Evolutionary conservation across 331 rosid genomes (phyloP), one percentile per base, ranked within the genome.

Genomic region (Prunus yedoensis): DNA sequence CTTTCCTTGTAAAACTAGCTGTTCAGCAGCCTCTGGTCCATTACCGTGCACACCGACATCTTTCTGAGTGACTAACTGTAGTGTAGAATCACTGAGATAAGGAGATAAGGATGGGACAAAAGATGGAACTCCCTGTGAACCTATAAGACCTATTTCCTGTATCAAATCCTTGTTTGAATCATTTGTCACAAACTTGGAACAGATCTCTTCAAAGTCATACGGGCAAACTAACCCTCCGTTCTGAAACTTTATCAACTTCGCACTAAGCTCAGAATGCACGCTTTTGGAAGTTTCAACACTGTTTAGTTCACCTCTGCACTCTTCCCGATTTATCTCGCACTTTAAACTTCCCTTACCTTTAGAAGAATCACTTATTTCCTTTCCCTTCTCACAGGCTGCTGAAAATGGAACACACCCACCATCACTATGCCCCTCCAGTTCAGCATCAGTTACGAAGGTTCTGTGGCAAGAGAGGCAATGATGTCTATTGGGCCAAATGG

Each of bases 391-490:
- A 66, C 32, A 73, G 43, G 78, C 74, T 3, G 68, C 78, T 41
- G 82, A 75, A 75, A 77, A 87, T 68, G 87, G 80, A 81, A 46
- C 80, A 83, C 98, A 95, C 81, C 76, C 87, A 16, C 94, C 91
- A 79, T 91, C 88, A 74, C 68, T 80, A 77, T 95, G 99, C 57
- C 84, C 89, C 77, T 90, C 94, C 81, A 91, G 87, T 76, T 92
- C 98, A 75, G 28, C 81, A 87, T 88, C 94, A 75, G 78, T 80
- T 28, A 16, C 62, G 77, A 89, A 80, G 65, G 92, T 89, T 85
- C 71, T 88, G 86, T 95, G 99, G 80, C 99, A 95, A 83, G 82
- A 89, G 74, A 85, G 79, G 85, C 99, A 95, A 81, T 92, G 99
- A 51, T 76, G 79, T 82, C 98, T 88, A 79, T 83, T 81, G 67